phyloP scores from a whole-genome alignment of 257 asterid genomes.

The Forsythia suspensa region DNA sequence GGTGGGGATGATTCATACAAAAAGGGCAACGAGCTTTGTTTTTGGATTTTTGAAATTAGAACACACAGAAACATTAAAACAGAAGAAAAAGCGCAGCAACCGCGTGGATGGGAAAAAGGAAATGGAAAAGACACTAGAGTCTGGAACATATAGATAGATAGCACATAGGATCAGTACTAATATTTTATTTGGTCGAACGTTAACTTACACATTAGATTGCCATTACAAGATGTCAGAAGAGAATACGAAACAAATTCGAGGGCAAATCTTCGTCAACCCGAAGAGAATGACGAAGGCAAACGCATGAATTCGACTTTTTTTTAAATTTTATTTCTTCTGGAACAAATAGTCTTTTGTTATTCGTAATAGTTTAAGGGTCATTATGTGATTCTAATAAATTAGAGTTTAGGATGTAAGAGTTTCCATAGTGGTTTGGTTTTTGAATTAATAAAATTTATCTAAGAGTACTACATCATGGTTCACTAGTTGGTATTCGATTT shows the following conservation, averaged over 20 bases:
- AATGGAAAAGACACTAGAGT: background rate
- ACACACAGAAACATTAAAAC: background rate
- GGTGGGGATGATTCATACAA: background rate
- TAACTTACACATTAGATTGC: background rate
- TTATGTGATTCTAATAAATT: background rate
- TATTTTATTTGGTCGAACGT: no score
- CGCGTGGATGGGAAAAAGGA: background rate
- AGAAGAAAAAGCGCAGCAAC: background rate
- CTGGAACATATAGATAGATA: background rate
- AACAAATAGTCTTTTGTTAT: background rate
- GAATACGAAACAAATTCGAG: background rate
- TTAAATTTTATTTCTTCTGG: background rate
- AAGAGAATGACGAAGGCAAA: background rate
- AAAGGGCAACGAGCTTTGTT: background rate
- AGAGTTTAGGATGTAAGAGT: background rate
- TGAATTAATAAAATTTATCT: background rate
- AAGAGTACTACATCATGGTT: background rate
- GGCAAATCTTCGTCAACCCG: background rate
- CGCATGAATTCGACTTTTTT: background rate
- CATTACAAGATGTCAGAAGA: background rate
- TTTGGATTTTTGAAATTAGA: background rate
- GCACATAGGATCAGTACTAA: background rate
- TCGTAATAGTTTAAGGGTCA: background rate
- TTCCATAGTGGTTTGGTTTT: background rate
- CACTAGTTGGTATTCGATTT: background rate